Base-by-base conservation (phyloP, 2,329 filamentous ascomycete genomes). In the Pestalotiopsis sp. region DNA sequence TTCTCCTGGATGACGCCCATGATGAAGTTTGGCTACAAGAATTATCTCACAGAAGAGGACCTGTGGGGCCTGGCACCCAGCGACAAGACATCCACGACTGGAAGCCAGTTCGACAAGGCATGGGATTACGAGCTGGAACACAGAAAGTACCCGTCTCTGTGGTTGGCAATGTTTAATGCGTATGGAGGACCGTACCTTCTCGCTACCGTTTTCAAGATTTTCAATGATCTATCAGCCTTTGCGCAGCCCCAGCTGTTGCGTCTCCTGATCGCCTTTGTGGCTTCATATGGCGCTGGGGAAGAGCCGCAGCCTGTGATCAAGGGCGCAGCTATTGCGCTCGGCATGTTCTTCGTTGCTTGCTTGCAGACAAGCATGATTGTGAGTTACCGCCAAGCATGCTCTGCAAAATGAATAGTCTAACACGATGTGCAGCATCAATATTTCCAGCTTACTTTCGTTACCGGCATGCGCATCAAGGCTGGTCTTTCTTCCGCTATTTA, bases 1-100 rank as follows among this genome's bases (percentile, higher is more conserved):
- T 99, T 99, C 80, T 91, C 92, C 67, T 99, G 96, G 96, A 98
- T 99, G 95, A 98, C 96, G 0, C 95, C 96, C 0, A 84, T 99
- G 88, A 99, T 99, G 96, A 94, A 91, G 77, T 92, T 92, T 77
- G 96, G 96, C 1, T 98, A 99, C 84, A 93, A 92, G 77, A 90
- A 95, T 69, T 99, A 90, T 79, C 85, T 99, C 70, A 97, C 94
- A 1, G 94, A 98, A 79, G 93, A 98, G 72, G 95, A 99, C 79
- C 86, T 99, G 27, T 99, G 97, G 97, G 95, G 94, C 70, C 84
- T 99, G 69, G 89, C 94, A 56, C 91, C 90, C 76, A 84, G 87
- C 69, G 95, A 98, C 78, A 92, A 92, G 41, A 97, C 95, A 12
- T 89, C 89, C 72, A 84, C 86, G 13, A 97, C 95, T 0, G 90